phyloP scores from a whole-genome alignment of 352 stramenopile species.

The Pythium dissotocum region DNA sequence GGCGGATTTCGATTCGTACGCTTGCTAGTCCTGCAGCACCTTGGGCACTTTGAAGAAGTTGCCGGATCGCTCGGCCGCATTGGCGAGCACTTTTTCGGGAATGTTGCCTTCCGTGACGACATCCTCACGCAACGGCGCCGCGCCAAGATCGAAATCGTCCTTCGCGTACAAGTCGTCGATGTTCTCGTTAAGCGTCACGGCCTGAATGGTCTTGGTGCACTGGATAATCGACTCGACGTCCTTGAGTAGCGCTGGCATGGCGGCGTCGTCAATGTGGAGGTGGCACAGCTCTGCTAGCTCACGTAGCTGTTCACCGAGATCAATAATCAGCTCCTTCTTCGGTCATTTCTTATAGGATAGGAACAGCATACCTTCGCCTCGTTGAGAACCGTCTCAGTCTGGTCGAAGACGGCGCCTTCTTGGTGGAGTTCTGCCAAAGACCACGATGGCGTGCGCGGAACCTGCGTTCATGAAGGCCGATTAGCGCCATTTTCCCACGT shows the following conservation, averaged over 20 bases:
- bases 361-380: conserved; percentile 46
- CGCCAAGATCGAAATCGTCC: conserved; percentile 53
- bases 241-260: conserved; percentile 68
- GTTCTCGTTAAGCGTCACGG: conserved; percentile 76
- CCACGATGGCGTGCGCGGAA: conserved; percentile 75
- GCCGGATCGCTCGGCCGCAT: conserved; percentile 71
- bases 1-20: neutral
- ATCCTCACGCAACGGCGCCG: conserved; percentile 69
- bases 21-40: conserved; percentile 68
- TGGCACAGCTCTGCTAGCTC: conserved; percentile 83
- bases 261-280: conserved; percentile 73
- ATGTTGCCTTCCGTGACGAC: conserved; percentile 76
- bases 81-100: conserved; percentile 68
- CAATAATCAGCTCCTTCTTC: neutral
- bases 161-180: conserved; percentile 85
- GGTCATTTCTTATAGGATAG: neutral
- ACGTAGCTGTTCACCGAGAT: conserved; percentile 41
- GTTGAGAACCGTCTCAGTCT: conserved; percentile 54
- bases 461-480: conserved; percentile 23
- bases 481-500: neutral
- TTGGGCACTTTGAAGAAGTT: conserved; percentile 90
- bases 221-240: conserved; percentile 88
- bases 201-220: conserved; percentile 86
- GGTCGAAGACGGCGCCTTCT: conserved; percentile 41
- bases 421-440: conserved; percentile 81